Conservation (phyloP, 1,284 basidiomycete genomes). For the Stereum hirsutum region DNA sequence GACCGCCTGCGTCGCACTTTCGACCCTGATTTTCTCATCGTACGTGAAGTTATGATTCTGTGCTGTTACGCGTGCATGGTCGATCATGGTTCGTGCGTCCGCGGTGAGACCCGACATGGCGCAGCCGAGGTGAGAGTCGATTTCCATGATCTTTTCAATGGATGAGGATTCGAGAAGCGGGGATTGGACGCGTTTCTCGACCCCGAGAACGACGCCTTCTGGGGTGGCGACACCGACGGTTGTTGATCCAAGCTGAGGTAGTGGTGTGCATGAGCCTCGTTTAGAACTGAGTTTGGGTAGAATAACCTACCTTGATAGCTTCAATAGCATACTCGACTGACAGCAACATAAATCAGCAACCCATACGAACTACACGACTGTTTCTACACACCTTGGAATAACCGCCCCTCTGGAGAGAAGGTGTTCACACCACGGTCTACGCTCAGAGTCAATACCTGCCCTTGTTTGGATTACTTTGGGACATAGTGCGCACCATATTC, state of each 20-base stretch:
- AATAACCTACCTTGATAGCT: slow-evolving; percentile 77
- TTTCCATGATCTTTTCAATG: slow-evolving; percentile 99
- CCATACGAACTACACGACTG: neutral
- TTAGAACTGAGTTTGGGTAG: neutral
- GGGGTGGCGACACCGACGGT: slow-evolving; percentile 89
- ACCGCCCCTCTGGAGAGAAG: slow-evolving; percentile 94
- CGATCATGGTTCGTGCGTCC: slow-evolving; percentile 98
- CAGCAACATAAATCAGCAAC: neutral
- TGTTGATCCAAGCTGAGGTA: slow-evolving; percentile 85
- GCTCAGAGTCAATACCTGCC: neutral
- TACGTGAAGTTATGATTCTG: slow-evolving; percentile 98
- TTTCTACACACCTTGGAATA: slow-evolving; percentile 72
- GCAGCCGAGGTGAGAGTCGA: slow-evolving; percentile 92
- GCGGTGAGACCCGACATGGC: slow-evolving; percentile 98
- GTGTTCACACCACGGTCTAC: slow-evolving; percentile 96
- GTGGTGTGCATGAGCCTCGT: slow-evolving; percentile 3
- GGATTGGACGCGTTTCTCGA: slow-evolving; percentile 98
- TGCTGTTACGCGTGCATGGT: slow-evolving; percentile 95
- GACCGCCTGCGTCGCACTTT: slow-evolving; percentile 95
- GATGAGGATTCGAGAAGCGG: slow-evolving; percentile 91
- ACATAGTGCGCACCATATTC: slow-evolving; percentile 61
- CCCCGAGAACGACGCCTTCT: slow-evolving; percentile 88
- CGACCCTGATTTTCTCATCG: slow-evolving; percentile 95
- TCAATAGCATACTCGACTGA: slow-evolving; percentile 99
- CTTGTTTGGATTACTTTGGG: neutral